A percentile compares a stretch with the other conserved stretches of the same genome.
Evolutionary conservation across 305 asterid genomes (phyloP).

Genomic region (Fraxinus greggii): DNA sequence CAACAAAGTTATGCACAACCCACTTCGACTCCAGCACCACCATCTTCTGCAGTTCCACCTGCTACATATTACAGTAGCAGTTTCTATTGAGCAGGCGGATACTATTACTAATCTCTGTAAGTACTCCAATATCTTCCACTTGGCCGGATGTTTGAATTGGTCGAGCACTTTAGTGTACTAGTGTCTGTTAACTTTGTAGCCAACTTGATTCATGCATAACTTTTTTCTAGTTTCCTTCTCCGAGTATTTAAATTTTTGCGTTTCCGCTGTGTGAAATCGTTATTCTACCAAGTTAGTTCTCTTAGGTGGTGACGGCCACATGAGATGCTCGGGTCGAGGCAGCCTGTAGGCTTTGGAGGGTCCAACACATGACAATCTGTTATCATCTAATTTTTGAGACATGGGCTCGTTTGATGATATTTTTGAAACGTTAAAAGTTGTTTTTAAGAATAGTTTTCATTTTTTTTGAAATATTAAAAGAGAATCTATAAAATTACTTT

Average conservation of each 20-base stretch:
- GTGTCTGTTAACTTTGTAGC: background rate
- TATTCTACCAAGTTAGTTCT: background rate
- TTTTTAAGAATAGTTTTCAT: background rate
- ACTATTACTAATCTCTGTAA: slow-evolving; percentile 13
- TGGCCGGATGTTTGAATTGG: background rate
- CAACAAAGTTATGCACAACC: slow-evolving; percentile 73
- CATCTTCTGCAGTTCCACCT: slow-evolving; percentile 52
- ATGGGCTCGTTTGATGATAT: background rate
- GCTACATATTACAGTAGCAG: slow-evolving; percentile 56
- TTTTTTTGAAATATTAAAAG: background rate
- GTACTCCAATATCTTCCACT: background rate
- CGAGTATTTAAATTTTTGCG: background rate
- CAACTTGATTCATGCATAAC: background rate
- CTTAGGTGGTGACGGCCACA: background rate
- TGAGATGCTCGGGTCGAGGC: background rate
- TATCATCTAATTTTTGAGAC: background rate
- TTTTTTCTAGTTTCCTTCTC: background rate
- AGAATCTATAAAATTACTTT: background rate
- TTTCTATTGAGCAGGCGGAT: slow-evolving; percentile 51
- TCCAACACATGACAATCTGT: background rate
- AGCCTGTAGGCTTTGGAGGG: background rate
- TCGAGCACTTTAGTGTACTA: background rate
- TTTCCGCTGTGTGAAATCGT: background rate
- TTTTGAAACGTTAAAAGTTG: background rate
- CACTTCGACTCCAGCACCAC: slow-evolving; percentile 64